Conservation (phyloP, 352 stramenopile genomes). For the Phytophthora tentaculata region DNA sequence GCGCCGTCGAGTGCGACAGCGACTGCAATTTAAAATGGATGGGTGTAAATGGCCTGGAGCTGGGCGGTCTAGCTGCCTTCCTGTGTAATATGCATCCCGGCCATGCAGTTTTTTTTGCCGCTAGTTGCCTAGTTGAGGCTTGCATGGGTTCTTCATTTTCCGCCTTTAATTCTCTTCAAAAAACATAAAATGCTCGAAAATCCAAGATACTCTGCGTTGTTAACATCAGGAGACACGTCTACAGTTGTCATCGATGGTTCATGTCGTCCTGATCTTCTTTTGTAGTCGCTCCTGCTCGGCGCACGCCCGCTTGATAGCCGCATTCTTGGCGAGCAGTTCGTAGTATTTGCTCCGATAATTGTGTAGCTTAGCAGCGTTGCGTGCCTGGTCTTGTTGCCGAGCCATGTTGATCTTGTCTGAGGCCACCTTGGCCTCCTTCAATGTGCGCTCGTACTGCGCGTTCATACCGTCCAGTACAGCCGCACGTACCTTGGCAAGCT, state of each 20-base stretch:
- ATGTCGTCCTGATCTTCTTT: slow-evolving; percentile 53
- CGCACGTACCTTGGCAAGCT: slow-evolving; percentile 66
- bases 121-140: slow-evolving; percentile 18
- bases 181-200: slow-evolving; percentile 37
- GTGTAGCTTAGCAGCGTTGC: slow-evolving; percentile 68
- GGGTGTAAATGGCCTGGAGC: slow-evolving; percentile 18
- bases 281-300: slow-evolving; percentile 27
- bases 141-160: slow-evolving; percentile 31
- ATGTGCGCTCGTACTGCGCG: slow-evolving; percentile 51
- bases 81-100: slow-evolving; percentile 41
- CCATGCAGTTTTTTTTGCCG: slow-evolving; percentile 35
- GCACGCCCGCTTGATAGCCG: slow-evolving; percentile 54
- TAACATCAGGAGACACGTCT: too few species aligned
- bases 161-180: slow-evolving; percentile 29
- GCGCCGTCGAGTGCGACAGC: slow-evolving; percentile 28
- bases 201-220: neutral
- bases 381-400: slow-evolving; percentile 72
- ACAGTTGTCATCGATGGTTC: neutral
- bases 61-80: slow-evolving; percentile 23
- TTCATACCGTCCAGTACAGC: slow-evolving; percentile 73
- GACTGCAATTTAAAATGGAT: slow-evolving; percentile 35
- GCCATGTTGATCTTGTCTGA: slow-evolving; percentile 65
- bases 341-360: slow-evolving; percentile 63
- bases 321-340: slow-evolving; percentile 73
- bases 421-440: slow-evolving; percentile 44